Base-by-base conservation (phyloP, 176 grass and related monocot genomes). In the Triticum monococcum region DNA sequence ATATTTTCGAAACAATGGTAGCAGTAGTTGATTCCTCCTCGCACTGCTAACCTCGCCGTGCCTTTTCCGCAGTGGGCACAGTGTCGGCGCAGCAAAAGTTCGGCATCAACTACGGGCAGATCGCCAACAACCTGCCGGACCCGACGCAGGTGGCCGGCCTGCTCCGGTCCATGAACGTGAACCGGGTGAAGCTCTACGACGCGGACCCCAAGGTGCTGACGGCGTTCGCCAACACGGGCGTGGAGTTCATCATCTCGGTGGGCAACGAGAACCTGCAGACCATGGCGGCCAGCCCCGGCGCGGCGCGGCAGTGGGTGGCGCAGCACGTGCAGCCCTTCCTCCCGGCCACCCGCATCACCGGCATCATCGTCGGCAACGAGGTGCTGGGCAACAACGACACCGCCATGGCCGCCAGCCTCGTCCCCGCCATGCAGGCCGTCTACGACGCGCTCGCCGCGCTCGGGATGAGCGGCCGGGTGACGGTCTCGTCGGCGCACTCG, bases 91-190 rank as follows among this genome's bases (percentile, higher is more conserved):
- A 77, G 68, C 77, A 87, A 24, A 91, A 88, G 52, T 94, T 94
- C 33, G 95, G 95, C 45, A 97, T 97, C 73, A 97, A 97, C 77
- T 97, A 97, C 22, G 95, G 95, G 20, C 95, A 97, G 80, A 79
- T 97, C 62, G 95, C 95, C 28, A 87, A 97, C 86, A 83, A 97
- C 66, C 86, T 97, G 12, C 95, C 95, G 0, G 82, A 91, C 65
- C 95, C 89, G 33, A 77, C 88, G 50, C 86, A 67, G 57, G 95
- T 97, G 59, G 80, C 80, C 8, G n/a, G 37, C 22, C 88, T 97
- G 50, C 88, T 97, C 70, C 90, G 30, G 67, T 92, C 95, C 1
- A 60, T 97, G 73, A 90, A 87, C 79, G 92, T 97, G 36, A 92
- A 83, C 79, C 89, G 76, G 88, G 90, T 97, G 86, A 97, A 94